Base-by-base conservation (phyloP, 1,284 basidiomycete species). In the Singerocomus inundabilis region DNA sequence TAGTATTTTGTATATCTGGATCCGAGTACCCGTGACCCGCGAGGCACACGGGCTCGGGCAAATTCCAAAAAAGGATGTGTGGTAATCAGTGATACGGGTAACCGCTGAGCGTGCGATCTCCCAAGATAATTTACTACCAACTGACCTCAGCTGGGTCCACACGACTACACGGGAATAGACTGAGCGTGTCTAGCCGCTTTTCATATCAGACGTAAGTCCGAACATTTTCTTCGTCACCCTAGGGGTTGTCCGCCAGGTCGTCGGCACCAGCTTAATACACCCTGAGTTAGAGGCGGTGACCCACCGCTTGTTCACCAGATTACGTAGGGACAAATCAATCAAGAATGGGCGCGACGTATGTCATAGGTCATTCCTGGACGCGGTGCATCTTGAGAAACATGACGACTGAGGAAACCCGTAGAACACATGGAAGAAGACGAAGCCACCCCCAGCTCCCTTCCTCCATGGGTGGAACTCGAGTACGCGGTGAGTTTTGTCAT, bases 361-460 rank as follows among this genome's bases (percentile, higher is more conserved):
- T 73, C 33, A 71, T 75, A 48, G 73, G 73, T 75, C 50, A 44
- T 63, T 58, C 31, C 48, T 16, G 24, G 24, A 32, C 16, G 12
- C 13, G 12, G 21, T 41, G 24, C 6, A 9, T 12, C 30, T 28
- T 16, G 33, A 37, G 31, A n/a, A 38, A 28, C 6, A 5, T 32
- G 29, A 49, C 13, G 16, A 32, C 54, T 54, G 37, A 63, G 36
- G 18, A 24, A 35, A 13, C 32, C n/a, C n/a, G 25, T 57, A 94
- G 93, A 97, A 62, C 93, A 97, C 66, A 95, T 96, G 93, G 94
- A 98, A 66, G 88, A 93, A 51, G 93, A 96, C 66, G 93, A 96
- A 55, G 78, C 81, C 39, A 78, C 78, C 6, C 75, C 82, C 2
- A 82, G 79, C 57, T 72, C 81, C 1, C 78, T 89, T 34, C 94